Base-by-base conservation (phyloP, 2,329 filamentous ascomycete genomes). In the Ophiostoma piceae region DNA sequence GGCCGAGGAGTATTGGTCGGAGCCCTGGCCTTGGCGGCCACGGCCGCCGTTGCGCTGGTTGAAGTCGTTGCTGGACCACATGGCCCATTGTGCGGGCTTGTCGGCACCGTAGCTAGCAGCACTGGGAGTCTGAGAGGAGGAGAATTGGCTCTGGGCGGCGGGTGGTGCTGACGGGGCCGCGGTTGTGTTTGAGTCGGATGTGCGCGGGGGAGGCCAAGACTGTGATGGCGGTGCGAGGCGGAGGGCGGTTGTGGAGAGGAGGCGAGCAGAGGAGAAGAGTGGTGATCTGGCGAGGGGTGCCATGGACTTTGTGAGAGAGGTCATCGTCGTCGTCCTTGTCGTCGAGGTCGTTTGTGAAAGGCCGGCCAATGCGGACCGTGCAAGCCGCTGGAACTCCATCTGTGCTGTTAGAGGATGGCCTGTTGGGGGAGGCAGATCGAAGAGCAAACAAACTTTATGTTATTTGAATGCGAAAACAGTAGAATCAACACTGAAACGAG, bases 41-140 rank as follows among this genome's bases (percentile, higher is more conserved):
- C 35, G 22, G 3, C 26, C 26, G 66, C 32, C 29, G 65, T 32
- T 60, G 35, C 71, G 68, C 47, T 69, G 70, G 69, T 73, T 66
- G 69, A 76, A 74, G 54, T 75, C 75, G 71, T 74, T 60, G 39
- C 43, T 69, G 16, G 73, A 72, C 72, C 70, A 74, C 43, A 65
- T 67, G 26, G 72, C 71, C 73, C 72, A 74, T 39, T 71, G 66
- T 0, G 72, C 70, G 35, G 73, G 72, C 57, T 70, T 71, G 57
- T 72, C 71, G 29, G 72, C 68, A 2, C 60, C 1, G 71, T 74
- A 74, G 32, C 71, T 39, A 66, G 69, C 69, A 26, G 67, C 67
- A 57, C 71, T 39, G 14, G 5, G 2, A 11, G 62, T 11, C 62
- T 12, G 32, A n/a, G 62, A 67, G 19, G 51, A 8, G 12, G 67